Evolutionary conservation across 768 basidiomycete genomes (phyloP).

Genomic region (Mycena amicta): DNA sequence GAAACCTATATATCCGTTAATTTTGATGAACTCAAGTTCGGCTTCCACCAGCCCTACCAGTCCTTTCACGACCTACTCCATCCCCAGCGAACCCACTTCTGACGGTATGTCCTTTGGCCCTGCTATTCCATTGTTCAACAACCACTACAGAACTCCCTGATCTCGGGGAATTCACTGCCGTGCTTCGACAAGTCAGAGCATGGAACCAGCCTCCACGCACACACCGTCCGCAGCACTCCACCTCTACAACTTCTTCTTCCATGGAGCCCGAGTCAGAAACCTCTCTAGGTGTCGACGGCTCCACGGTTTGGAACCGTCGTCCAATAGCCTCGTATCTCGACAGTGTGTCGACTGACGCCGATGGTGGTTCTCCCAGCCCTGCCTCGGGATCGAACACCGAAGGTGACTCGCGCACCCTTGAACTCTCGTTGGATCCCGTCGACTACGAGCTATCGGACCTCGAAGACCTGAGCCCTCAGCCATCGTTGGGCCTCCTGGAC

Average conservation of each 20-base stretch:
- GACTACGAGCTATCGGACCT: conserved; percentile 24
- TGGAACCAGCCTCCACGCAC: conserved; percentile 43
- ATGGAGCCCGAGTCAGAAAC: conserved; percentile 28
- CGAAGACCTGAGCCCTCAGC: conserved; percentile 41
- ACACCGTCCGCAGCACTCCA: conserved; percentile 21
- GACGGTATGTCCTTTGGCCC: conserved; percentile 32
- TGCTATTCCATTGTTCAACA: conserved; percentile 1
- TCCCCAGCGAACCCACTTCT: conserved; percentile 40
- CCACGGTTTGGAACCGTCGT: conserved; percentile 50
- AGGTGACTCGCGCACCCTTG: conserved; percentile 19
- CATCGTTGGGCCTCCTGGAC: conserved; percentile 74
- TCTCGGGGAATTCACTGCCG: conserved; percentile 57
- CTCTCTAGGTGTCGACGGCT: conserved; percentile 34
- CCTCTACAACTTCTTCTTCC: conserved; percentile 9
- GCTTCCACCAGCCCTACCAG: conserved; percentile 30
- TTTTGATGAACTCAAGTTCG: conserved; percentile 27
- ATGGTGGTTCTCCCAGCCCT: conserved; percentile 19
- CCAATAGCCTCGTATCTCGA: conserved; percentile 48
- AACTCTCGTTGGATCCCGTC: conserved; percentile 16
- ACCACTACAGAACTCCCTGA: conserved; percentile 52
- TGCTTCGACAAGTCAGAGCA: conserved; percentile 44
- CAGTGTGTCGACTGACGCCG: conserved; percentile 20
- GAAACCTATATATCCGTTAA: conserved; percentile 8
- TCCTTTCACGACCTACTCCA: conserved; percentile 41
- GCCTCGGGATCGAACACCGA: conserved; percentile 26